phyloP scores from a whole-genome alignment of 2,329 filamentous ascomycete species.

The Decorospora gaudefroyi region DNA sequence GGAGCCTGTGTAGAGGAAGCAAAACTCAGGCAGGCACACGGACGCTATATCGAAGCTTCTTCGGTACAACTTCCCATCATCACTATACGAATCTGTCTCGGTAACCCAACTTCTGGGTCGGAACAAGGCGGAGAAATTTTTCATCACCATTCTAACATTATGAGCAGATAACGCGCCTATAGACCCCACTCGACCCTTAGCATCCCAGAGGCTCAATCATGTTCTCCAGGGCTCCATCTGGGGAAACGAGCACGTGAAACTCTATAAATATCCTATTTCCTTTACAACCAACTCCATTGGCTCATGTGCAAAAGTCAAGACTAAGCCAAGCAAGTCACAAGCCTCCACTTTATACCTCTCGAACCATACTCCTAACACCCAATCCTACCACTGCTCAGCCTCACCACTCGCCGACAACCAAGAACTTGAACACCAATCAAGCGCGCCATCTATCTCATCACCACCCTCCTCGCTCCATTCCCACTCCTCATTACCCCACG shows the following conservation, averaged over 20 bases:
- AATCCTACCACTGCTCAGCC: neutral
- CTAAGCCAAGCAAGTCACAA: neutral
- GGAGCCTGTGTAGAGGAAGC: constrained; percentile 60
- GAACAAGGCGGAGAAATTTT: neutral
- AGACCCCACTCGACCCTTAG: neutral
- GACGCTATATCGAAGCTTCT: too few relatives aligned
- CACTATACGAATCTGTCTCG: too few relatives aligned
- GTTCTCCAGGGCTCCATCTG: too few relatives aligned
- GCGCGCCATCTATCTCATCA: neutral
- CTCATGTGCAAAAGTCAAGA: too few relatives aligned
- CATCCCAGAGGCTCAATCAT: neutral
- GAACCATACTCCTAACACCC: neutral
- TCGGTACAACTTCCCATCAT: too few relatives aligned
- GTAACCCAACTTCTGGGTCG: neutral
- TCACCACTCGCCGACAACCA: neutral
- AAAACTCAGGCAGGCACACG: constrained; percentile 70
- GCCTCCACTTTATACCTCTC: too few relatives aligned
- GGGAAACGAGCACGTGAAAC: neutral
- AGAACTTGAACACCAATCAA: constrained; percentile 1
- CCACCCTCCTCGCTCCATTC: neutral
- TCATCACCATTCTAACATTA: neutral
- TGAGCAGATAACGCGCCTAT: neutral
- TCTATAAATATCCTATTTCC: neutral
- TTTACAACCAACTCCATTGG: neutral
- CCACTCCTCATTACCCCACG: constrained; percentile 2